Evolutionary conservation across 1,139 yeast species (phyloP).

Genomic region (Pichia cactophila): DNA sequence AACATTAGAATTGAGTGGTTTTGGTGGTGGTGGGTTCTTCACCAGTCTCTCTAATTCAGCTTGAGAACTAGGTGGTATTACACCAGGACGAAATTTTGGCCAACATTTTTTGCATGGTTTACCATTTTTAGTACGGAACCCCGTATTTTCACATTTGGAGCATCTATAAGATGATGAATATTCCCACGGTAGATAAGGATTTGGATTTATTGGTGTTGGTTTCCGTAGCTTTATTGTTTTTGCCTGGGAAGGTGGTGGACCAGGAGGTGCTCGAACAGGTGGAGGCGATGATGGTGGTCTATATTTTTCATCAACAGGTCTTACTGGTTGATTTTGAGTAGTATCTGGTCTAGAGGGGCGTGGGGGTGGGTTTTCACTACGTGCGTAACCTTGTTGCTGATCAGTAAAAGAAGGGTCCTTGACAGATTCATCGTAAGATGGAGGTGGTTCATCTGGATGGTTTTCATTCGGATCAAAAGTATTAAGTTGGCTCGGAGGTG

Average conservation of each 20-base stretch:
- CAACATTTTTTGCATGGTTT: conserved; percentile 67
- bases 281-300: not conserved
- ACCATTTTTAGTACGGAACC: conserved; percentile 58
- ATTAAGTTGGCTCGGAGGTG: conserved; percentile 8
- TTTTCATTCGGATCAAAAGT: conserved; percentile 18
- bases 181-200: conserved; percentile 49
- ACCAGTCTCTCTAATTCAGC: conserved; percentile 15
- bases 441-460: conserved; percentile 25
- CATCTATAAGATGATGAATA: conserved; percentile 61
- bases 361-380: conserved; percentile 8
- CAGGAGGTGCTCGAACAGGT: not conserved
- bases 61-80: conserved; percentile 13
- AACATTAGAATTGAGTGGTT: conserved; percentile 18
- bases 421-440: conserved; percentile 29
- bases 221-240: conserved; percentile 7
- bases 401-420: conserved; percentile 8
- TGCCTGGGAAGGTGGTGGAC: conserved; percentile 6
- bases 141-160: conserved; percentile 69
- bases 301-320: not conserved
- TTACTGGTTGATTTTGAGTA: not conserved
- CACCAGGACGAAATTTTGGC: conserved; percentile 50
- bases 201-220: conserved; percentile 19
- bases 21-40: conserved; percentile 13
- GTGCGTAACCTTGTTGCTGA: not conserved
- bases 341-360: conserved; percentile 1